These are phyloP conservation scores for Euptelea pleiosperma DNA, from an alignment of 164 flowering plant genomes.

Conservation along the genomic window DNA sequence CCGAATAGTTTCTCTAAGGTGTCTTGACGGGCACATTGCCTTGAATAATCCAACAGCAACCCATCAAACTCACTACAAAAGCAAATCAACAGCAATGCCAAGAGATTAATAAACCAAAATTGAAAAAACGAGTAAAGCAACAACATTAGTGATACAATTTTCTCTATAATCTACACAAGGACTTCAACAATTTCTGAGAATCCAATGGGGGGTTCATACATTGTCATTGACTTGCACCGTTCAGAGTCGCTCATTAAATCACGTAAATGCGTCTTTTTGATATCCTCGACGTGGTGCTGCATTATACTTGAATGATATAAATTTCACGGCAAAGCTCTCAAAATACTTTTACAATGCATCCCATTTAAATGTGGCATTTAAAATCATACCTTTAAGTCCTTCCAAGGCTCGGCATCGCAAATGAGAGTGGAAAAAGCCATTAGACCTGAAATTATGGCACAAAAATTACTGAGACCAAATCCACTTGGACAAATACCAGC, in stretches of 20 bases:
- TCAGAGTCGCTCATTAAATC: conserved; percentile 65
- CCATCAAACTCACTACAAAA: conserved; percentile 74
- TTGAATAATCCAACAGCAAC: conserved; percentile 74
- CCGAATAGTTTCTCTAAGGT: conserved; percentile 63
- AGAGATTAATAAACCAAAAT: neutral
- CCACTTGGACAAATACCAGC: no score
- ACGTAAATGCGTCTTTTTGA: conserved; percentile 76
- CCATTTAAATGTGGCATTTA: no score
- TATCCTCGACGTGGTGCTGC: conserved; percentile 79
- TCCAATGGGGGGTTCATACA: conserved; percentile 45
- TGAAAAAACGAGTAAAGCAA: neutral
- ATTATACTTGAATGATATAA: no score
- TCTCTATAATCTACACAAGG: neutral
- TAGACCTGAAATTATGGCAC: no score
- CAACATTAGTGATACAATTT: neutral
- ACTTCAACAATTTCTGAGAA: neutral
- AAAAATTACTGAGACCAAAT: no score
- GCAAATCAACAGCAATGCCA: neutral
- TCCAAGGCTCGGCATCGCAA: conserved; percentile 77
- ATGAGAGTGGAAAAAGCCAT: conserved; percentile 71
- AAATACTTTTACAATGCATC: neutral
- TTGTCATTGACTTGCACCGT: conserved; percentile 81
- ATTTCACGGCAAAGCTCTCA: neutral
- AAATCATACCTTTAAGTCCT: conserved; percentile 64
- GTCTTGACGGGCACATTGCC: conserved; percentile 63